Percentiles rank a stretch among this genome's conserved stretches.
These are phyloP conservation scores for Eurotiales sp. DNA, from an alignment of 2,329 filamentous ascomycete species.

Conservation along the genomic window DNA sequence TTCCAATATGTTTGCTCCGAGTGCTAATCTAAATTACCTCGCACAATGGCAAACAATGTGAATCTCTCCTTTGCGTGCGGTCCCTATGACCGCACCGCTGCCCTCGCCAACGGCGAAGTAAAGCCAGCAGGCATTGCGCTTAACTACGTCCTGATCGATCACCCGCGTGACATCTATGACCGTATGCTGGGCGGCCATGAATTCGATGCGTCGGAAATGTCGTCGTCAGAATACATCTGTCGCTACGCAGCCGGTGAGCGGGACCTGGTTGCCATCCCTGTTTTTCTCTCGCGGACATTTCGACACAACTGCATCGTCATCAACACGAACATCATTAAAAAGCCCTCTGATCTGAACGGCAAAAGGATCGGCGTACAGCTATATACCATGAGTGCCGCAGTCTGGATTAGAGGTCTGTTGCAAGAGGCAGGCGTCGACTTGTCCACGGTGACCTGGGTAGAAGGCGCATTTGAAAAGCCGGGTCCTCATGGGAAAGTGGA, in stretches of 20 bases:
- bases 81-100: constrained; percentile 25
- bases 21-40: no score
- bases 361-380: constrained; percentile 34
- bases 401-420: constrained; percentile 32
- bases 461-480: constrained; percentile 30
- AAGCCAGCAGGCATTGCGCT: constrained; percentile 26
- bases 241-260: constrained; percentile 12
- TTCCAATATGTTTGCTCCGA: no score
- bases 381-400: constrained; percentile 39
- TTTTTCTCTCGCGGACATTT: constrained; percentile 25
- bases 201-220: constrained; percentile 24
- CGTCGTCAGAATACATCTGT: constrained; percentile 20
- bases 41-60: not conserved
- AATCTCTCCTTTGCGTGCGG: constrained; percentile 22
- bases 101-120: constrained; percentile 25
- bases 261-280: constrained; percentile 21
- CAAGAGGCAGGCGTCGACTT: constrained; percentile 33
- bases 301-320: constrained; percentile 32
- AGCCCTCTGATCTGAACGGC: constrained; percentile 29
- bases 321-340: constrained; percentile 26
- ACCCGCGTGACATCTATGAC: constrained; percentile 32
- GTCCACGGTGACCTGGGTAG: constrained; percentile 28
- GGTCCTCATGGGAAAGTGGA: constrained; percentile 26
- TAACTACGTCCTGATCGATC: constrained; percentile 27
- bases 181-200: constrained; percentile 24